phyloP scores from a whole-genome alignment of 2,329 filamentous ascomycete genomes.

The Trichocomaceae sp. region DNA sequence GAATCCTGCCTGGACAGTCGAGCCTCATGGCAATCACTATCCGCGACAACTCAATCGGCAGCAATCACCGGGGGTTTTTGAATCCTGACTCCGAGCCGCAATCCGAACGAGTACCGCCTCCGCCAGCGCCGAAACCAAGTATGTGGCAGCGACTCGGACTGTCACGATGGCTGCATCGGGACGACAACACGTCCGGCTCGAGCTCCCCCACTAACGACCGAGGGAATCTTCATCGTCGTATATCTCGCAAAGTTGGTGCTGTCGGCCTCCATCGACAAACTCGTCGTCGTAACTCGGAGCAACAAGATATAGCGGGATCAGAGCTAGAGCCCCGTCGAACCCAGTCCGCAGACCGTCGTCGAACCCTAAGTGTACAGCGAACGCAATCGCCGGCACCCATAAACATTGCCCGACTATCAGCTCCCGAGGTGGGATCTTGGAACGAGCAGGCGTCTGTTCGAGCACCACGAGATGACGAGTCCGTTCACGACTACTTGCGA shows the following conservation, averaged over 20 bases:
- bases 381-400: conserved; percentile 36
- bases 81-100: conserved; percentile 4
- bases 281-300: conserved; percentile 75
- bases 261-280: conserved; percentile 68
- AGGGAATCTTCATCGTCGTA: conserved; percentile 28
- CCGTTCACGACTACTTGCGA: conserved; percentile 24
- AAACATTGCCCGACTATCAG: conserved; percentile 31
- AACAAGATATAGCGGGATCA: conserved; percentile 45
- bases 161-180: conserved; percentile 35
- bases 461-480: conserved; percentile 27
- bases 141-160: conserved; percentile 42
- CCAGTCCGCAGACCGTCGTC: conserved; percentile 51
- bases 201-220: conserved; percentile 18
- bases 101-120: conserved; percentile 1
- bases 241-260: conserved; percentile 51
- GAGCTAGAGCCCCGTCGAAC: conserved; percentile 58
- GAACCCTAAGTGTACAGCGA: conserved; percentile 39
- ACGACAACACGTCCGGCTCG: conserved; percentile 28
- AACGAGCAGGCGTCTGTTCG: conserved; percentile 23
- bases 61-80: conserved; percentile 11
- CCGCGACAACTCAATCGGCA: conserved; percentile 13
- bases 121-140: conserved; percentile 29
- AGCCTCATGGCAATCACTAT: conserved; percentile 13
- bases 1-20: conserved; percentile 6
- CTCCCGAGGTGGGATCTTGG: conserved; percentile 36